phyloP scores from a whole-genome alignment of 805 yeast species.

The Candida manassasensis region DNA sequence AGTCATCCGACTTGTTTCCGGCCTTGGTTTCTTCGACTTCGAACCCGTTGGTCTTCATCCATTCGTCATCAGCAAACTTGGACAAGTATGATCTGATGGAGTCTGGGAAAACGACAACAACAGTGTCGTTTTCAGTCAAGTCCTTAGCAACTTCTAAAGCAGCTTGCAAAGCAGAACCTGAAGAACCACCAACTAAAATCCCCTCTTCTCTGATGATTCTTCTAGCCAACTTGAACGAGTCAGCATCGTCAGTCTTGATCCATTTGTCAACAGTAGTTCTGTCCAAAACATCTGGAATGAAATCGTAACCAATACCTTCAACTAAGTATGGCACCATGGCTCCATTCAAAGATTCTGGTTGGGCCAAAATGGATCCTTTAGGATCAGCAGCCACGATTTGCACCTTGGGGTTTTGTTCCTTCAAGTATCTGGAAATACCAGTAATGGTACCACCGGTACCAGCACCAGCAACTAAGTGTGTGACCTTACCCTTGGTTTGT shows the following conservation, averaged over 20 bases:
- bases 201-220: conserved; percentile 82
- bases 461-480: conserved; percentile 83
- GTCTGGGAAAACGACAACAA: conserved; percentile 83
- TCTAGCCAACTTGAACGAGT: conserved; percentile 75
- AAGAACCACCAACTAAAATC: conserved; percentile 83
- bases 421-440: conserved; percentile 80
- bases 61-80: conserved; percentile 85
- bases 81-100: conserved; percentile 82
- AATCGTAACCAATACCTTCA: conserved; percentile 90
- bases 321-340: conserved; percentile 63
- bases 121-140: conserved; percentile 65
- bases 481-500: conserved; percentile 67
- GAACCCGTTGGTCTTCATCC: conserved; percentile 79
- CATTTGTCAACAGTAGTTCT: conserved; percentile 65
- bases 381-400: conserved; percentile 81
- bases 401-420: conserved; percentile 61
- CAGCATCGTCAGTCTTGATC: conserved; percentile 83
- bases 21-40: conserved; percentile 46
- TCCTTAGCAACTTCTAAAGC: conserved; percentile 65
- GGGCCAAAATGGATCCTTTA: conserved; percentile 77
- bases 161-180: conserved; percentile 81
- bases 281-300: conserved; percentile 75
- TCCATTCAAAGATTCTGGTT: conserved; percentile 66
- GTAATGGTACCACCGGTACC: conserved; percentile 96
- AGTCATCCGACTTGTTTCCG: conserved; percentile 38